A percentile compares a stretch with the other conserved stretches of the same genome.
phyloP scores from a whole-genome alignment of 1,284 basidiomycete species.

The Trametes hirsuta region DNA sequence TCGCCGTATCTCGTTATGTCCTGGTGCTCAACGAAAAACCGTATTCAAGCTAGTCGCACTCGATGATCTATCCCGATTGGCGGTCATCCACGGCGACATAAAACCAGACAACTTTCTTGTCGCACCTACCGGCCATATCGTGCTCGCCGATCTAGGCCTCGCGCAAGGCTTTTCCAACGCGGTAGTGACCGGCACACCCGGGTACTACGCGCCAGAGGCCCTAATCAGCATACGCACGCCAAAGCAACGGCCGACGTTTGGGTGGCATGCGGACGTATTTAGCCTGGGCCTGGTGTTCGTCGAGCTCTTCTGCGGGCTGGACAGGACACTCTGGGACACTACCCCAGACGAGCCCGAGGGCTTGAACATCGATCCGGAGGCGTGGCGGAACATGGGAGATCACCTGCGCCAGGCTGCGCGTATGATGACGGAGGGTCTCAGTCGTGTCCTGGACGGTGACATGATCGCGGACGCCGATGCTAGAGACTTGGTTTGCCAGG shows the following conservation, averaged over 20 bases:
- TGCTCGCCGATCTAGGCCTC: constrained; percentile 29
- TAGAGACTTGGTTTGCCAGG: neutral
- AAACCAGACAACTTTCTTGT: constrained; percentile 33
- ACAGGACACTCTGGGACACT: constrained; percentile 7
- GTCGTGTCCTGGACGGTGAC: neutral
- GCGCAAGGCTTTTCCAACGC: constrained; percentile 33
- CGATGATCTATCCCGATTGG: constrained; percentile 15
- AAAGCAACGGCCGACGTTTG: constrained; percentile 4
- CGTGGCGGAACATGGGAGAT: neutral
- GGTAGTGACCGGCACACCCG: constrained; percentile 28
- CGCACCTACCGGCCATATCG: constrained; percentile 21
- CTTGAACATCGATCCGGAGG: neutral
- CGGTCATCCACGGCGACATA: constrained; percentile 31
- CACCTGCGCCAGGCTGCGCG: constrained; percentile 1
- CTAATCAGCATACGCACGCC: constrained; percentile 1
- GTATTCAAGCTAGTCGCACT: constrained; percentile 24
- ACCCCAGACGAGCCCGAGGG: neutral
- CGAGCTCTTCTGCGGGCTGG: constrained; percentile 20
- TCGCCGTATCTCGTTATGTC: neutral
- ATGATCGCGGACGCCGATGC: neutral
- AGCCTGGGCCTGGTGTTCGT: constrained; percentile 28
- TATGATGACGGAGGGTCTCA: constrained; percentile 3
- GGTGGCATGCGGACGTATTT: constrained; percentile 27
- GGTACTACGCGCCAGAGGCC: constrained; percentile 29
- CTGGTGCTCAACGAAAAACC: neutral